Conservation (phyloP, 305 asterid species). For the Fraxinus xanthoxyloides region DNA sequence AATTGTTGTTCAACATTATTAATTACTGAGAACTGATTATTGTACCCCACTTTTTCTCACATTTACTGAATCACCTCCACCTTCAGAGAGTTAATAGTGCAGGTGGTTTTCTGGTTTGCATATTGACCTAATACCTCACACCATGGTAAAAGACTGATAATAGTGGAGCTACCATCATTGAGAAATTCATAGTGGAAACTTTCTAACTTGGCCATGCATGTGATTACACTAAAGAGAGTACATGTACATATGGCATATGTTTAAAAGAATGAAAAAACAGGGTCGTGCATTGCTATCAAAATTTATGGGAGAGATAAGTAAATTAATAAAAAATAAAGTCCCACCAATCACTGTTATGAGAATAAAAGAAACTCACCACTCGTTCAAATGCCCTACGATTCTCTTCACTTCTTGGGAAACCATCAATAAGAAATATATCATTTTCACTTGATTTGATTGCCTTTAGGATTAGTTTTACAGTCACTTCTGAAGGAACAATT, state of each 20-base stretch:
- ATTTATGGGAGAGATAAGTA: constrained; percentile 2
- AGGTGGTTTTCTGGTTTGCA: neutral
- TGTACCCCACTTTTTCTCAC: neutral
- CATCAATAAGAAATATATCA: constrained; percentile 79
- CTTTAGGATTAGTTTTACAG: constrained; percentile 65
- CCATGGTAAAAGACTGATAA: neutral
- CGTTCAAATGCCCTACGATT: constrained; percentile 74
- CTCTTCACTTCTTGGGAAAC: constrained; percentile 97
- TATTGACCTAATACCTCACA: constrained; percentile 4
- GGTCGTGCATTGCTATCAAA: constrained; percentile 15
- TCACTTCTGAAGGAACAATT: constrained; percentile 92
- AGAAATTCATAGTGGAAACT: neutral
- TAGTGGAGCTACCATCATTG: neutral
- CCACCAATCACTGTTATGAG: neutral
- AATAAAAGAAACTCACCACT: constrained; percentile 56
- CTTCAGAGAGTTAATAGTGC: neutral
- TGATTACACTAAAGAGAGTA: neutral
- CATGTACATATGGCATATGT: neutral
- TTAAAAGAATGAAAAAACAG: constrained; percentile 8
- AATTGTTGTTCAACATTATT: constrained; percentile 18
- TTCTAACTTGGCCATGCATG: neutral
- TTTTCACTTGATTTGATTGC: constrained; percentile 63
- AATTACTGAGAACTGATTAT: neutral
- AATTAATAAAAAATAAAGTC: neutral
- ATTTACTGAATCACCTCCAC: neutral